A percentile compares a stretch with the other conserved stretches of the same genome.
Evolutionary conservation across 2,329 filamentous ascomycete species (phyloP).

Genomic region (Neoarthrinium moseri): DNA sequence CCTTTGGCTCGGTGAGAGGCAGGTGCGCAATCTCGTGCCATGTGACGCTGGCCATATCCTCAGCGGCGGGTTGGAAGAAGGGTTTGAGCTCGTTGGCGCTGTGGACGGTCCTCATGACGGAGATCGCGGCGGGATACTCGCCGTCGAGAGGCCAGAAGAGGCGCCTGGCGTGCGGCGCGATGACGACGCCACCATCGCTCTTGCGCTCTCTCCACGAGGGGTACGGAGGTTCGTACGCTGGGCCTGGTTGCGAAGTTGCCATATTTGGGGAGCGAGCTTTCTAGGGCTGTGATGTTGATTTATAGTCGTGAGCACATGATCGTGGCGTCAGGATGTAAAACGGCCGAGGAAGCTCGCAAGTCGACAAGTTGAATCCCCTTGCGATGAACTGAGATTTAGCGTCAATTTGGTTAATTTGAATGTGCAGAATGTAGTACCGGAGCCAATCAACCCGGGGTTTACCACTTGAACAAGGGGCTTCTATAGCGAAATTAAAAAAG

Average conservation of each 20-base stretch:
- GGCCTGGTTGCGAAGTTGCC: not conserved
- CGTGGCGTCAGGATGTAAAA: not conserved
- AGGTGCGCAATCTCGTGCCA: slow-evolving; percentile 25
- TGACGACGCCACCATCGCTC: not conserved
- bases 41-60: slow-evolving; percentile 13
- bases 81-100: not conserved
- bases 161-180: not conserved
- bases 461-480: too few species aligned
- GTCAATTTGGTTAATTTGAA: too few species aligned
- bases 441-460: too few species aligned
- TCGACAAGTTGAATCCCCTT: too few species aligned
- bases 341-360: not conserved
- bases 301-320: not conserved
- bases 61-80: not conserved
- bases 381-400: too few species aligned
- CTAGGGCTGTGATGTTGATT: not conserved
- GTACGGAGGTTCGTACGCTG: not conserved
- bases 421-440: too few species aligned
- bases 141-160: slow-evolving; percentile 4
- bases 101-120: not conserved
- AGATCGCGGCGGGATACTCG: not conserved
- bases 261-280: not conserved
- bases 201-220: not conserved
- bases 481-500: too few species aligned
- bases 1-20: slow-evolving; percentile 26